These are phyloP conservation scores for Aureobasidium sp. DNA, from an alignment of 2,329 filamentous ascomycete genomes.

Conservation along the genomic window DNA sequence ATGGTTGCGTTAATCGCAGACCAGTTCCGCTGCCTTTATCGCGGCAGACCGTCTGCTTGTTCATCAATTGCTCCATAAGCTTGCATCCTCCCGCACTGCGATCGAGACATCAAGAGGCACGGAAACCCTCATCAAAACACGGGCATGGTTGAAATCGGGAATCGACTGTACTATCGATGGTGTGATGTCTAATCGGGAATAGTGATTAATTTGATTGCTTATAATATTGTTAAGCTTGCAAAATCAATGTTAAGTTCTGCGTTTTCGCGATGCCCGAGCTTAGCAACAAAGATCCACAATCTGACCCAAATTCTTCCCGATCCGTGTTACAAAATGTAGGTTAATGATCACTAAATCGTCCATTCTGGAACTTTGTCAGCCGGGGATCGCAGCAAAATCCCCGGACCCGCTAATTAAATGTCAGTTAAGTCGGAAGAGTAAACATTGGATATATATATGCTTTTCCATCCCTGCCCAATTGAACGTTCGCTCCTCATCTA, in stretches of 20 bases:
- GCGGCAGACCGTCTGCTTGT: too few species aligned
- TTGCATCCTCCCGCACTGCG: too few species aligned
- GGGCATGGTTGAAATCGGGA: too few species aligned
- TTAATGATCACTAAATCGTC: conserved; percentile 9
- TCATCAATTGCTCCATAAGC: too few species aligned
- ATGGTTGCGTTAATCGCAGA: too few species aligned
- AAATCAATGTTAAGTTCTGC: neutral
- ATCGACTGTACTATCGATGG: neutral
- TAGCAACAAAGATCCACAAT: neutral
- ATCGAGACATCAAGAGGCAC: too few species aligned
- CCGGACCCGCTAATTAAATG: conserved; percentile 5
- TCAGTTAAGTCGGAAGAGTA: neutral
- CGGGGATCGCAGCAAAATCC: neutral
- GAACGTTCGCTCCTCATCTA: neutral
- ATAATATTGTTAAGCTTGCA: neutral
- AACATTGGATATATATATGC: conserved; percentile 10
- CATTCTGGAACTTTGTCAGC: conserved; percentile 8
- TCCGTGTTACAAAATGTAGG: neutral
- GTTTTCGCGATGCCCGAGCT: neutral
- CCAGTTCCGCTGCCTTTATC: too few species aligned
- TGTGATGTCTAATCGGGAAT: neutral
- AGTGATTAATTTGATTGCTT: neutral
- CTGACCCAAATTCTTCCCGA: neutral
- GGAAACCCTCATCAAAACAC: too few species aligned
- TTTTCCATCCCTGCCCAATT: conserved; percentile 2